phyloP scores from a whole-genome alignment of 768 basidiomycete genomes.

The Daedaleopsis sinensis region DNA sequence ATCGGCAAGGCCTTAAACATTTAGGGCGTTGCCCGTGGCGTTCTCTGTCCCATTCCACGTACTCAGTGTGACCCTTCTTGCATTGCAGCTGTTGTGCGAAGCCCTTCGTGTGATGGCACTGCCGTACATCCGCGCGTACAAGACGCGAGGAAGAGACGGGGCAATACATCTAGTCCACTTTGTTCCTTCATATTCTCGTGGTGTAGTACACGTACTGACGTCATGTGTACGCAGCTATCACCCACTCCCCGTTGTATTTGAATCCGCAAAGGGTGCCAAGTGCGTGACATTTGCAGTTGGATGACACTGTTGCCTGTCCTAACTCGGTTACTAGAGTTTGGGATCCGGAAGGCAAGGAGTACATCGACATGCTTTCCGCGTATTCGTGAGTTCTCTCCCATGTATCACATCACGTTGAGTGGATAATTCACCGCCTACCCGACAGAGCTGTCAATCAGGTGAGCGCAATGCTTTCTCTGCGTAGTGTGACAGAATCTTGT shows the following conservation, averaged over 20 bases:
- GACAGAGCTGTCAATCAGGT: conserved; percentile 87
- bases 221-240: conserved; percentile 70
- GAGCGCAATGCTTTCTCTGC: conserved; percentile 28
- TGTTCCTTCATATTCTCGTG: conserved; percentile 1
- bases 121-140: conserved; percentile 6
- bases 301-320: conserved; percentile 12
- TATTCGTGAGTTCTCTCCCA: conserved; percentile 72
- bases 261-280: conserved; percentile 87
- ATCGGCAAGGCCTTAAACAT: conserved; percentile 2
- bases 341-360: conserved; percentile 94
- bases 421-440: not conserved
- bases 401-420: conserved; percentile 6
- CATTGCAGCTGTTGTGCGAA: not conserved
- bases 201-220: conserved; percentile 5
- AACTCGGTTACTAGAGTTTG: conserved; percentile 58
- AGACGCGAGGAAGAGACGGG: conserved; percentile 10
- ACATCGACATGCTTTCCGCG: conserved; percentile 97
- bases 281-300: conserved; percentile 54
- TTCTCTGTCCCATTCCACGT: conserved; percentile 4
- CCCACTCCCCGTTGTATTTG: conserved; percentile 93
- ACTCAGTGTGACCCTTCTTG: conserved; percentile 4
- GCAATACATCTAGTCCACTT: conserved; percentile 13
- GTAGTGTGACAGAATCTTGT: not conserved
- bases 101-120: conserved; percentile 1
- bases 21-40: conserved; percentile 4